Percentiles rank a stretch among this genome's conserved stretches.
These are phyloP conservation scores for Syzygium aqueum DNA, from an alignment of 345 rosid genomes.

Conservation along the genomic window DNA sequence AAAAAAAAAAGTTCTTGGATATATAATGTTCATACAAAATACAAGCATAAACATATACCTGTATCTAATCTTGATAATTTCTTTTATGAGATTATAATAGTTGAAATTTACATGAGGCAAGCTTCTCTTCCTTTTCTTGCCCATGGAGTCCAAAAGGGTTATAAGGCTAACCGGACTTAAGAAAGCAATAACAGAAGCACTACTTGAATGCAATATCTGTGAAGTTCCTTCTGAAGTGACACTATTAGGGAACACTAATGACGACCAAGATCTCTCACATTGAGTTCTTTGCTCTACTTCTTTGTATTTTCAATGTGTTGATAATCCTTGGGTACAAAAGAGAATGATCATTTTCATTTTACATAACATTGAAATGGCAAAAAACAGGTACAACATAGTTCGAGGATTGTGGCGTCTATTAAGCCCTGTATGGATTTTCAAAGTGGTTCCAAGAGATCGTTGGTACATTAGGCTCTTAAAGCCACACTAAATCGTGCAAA, in stretches of 20 bases:
- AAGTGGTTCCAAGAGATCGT: neutral
- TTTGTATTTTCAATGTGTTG: neutral
- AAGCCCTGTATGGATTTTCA: neutral
- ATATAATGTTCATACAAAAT: neutral
- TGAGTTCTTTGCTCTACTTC: neutral
- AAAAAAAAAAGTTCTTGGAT: neutral
- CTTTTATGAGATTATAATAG: neutral
- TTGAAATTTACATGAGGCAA: neutral
- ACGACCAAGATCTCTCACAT: neutral
- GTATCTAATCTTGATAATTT: neutral
- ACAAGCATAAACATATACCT: neutral
- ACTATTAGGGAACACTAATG: neutral
- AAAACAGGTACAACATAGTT: neutral
- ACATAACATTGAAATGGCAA: neutral
- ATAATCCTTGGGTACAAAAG: neutral
- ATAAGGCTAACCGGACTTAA: neutral
- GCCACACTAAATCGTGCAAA: neutral
- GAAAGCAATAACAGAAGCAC: neutral
- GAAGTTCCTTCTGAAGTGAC: neutral
- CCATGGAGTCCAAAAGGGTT: neutral
- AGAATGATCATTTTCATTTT: neutral
- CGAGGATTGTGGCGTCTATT: neutral
- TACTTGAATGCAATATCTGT: neutral
- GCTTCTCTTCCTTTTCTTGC: neutral
- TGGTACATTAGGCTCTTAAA: neutral